Evolutionary conservation across 768 basidiomycete species (phyloP), one percentile per base, ranked within the genome.

Genomic region (Goffeauzyma gilvescens): DNA sequence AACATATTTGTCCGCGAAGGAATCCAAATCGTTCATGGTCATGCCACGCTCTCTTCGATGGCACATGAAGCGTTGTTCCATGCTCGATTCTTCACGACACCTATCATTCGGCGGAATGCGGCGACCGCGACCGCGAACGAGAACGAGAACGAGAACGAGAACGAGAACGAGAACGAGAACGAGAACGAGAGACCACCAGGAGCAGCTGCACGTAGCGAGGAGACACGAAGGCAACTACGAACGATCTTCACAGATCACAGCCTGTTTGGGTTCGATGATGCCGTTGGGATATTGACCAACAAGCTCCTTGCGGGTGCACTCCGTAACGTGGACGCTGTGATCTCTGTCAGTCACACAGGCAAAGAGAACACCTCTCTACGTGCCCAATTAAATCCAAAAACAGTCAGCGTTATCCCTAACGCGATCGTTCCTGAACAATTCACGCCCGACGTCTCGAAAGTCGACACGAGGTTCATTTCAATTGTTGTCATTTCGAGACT

Each of bases 261-360:
- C 55, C 64, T 98, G 21, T 96, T 96, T 53, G 90, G 87, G 1
- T 87, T 98, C 56, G 89, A 84, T 24, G 89, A 95, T 57, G 89
- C 93, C 13, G 89, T 87, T 1, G 87, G 89, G 52, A 90, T 98
- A 30, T 68, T 95, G 50, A 95, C 93, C 5, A 98, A 98, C 68
- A 98, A 98, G 62, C 72, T 98, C 25, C 68, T 96, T 30, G 80
- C 75, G 9, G 86, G 75, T 4, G 78, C 81, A 2, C 67, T 98
- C 55, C 74, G 77, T 46, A 87, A 90, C 58, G 83, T 89, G 0
- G 90, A 96, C 52, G 85, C 79, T 0, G 84, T 82, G 1, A 87
- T 96, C 20, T 95, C 87, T 53, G 93, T 96, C 36, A 90, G 86
- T 6, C 81, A 96, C 64, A 95, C 89, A 0, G 86, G 90, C 90